Percentiles rank a stretch among this genome's conserved stretches.
phyloP scores from a whole-genome alignment of 768 basidiomycete genomes.

The Pleurotus citrinopileatus region DNA sequence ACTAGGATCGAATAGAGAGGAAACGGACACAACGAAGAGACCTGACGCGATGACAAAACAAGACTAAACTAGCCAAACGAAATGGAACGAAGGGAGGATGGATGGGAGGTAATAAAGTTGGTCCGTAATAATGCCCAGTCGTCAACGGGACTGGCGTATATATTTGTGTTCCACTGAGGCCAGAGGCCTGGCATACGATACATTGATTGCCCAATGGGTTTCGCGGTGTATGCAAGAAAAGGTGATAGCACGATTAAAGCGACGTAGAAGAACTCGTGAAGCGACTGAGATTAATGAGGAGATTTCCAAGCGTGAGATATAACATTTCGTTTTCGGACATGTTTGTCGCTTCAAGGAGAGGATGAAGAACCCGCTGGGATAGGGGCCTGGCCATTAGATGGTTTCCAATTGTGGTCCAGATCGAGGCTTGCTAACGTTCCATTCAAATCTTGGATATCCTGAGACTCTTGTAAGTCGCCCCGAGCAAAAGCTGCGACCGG shows the following conservation, averaged over 20 bases:
- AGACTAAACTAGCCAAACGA: constrained; percentile 5
- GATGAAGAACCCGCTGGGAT: not conserved
- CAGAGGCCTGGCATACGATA: not conserved
- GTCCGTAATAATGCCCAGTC: constrained; percentile 7
- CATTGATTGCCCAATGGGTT: constrained; percentile 4
- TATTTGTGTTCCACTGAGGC: not conserved
- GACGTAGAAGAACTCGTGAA: not conserved
- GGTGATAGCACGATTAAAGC: not conserved
- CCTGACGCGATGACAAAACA: constrained; percentile 9
- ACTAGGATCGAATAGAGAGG: constrained; percentile 1
- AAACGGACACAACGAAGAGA: not conserved
- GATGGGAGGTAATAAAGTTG: not conserved
- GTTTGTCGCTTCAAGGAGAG: not conserved
- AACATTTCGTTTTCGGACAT: not conserved
- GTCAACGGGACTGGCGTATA: not conserved
- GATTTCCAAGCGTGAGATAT: not conserved
- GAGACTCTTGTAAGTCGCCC: constrained; percentile 37
- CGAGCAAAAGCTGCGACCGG: constrained; percentile 19
- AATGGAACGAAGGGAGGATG: not conserved
- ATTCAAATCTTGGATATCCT: constrained; percentile 66
- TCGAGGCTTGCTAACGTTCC: constrained; percentile 76
- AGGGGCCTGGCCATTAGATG: not conserved
- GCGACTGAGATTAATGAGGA: not conserved
- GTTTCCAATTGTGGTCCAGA: constrained; percentile 38
- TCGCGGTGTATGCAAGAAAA: not conserved